These are phyloP conservation scores for Termitomyces sp. DNA, from an alignment of 768 basidiomycete species.

Conservation along the genomic window DNA sequence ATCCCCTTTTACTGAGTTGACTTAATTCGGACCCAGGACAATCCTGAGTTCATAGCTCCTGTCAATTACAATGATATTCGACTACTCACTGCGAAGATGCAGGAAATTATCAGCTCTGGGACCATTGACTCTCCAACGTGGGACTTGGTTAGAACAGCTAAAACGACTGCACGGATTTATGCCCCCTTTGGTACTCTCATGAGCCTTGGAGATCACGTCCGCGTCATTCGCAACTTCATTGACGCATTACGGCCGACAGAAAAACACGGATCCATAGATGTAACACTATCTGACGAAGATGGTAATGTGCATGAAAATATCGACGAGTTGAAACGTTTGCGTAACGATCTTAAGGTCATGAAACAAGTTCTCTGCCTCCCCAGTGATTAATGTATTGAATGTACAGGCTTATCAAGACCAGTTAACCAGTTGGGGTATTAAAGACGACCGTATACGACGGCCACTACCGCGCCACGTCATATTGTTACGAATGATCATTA, in stretches of 20 bases:
- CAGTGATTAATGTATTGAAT: background rate
- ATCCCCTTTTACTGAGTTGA: background rate
- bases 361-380: background rate
- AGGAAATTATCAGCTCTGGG: slow-evolving; percentile 66
- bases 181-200: slow-evolving; percentile 84
- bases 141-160: slow-evolving; percentile 69
- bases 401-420: slow-evolving; percentile 68
- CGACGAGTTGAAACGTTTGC: slow-evolving; percentile 28
- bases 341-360: slow-evolving; percentile 57
- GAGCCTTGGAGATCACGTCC: slow-evolving; percentile 80
- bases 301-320: slow-evolving; percentile 15
- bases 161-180: slow-evolving; percentile 76
- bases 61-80: slow-evolving; percentile 60
- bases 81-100: slow-evolving; percentile 53
- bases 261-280: slow-evolving; percentile 24
- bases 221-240: slow-evolving; percentile 68
- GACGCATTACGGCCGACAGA: slow-evolving; percentile 57
- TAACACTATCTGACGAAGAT: slow-evolving; percentile 16
- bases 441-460: slow-evolving; percentile 79
- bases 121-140: slow-evolving; percentile 85
- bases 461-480: slow-evolving; percentile 53
- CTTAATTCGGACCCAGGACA: slow-evolving; percentile 35
- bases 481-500: slow-evolving; percentile 58
- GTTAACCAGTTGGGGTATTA: slow-evolving; percentile 63
- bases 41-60: slow-evolving; percentile 68